Evolutionary conservation across 768 basidiomycete species (phyloP).

Genomic region (Melanogaster broomeanus): DNA sequence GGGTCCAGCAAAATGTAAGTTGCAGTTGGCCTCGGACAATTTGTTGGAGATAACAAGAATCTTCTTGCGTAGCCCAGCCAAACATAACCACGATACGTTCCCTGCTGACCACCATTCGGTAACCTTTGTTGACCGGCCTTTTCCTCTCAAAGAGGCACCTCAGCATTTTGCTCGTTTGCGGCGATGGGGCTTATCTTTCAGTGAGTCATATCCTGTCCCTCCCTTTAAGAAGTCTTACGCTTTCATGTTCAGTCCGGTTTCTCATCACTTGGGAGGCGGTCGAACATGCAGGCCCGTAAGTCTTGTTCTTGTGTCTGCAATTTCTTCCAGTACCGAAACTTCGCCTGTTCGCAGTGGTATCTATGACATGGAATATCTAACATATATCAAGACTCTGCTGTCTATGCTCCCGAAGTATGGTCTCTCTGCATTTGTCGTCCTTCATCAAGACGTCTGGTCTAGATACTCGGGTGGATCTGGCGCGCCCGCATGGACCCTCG

Average conservation of each 20-base stretch:
- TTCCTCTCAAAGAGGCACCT: constrained; percentile 85
- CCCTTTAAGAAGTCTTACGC: neutral
- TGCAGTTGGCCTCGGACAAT: constrained; percentile 21
- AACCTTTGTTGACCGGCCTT: constrained; percentile 89
- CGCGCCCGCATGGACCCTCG: constrained; percentile 95
- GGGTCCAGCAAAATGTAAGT: constrained; percentile 79
- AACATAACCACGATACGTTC: constrained; percentile 68
- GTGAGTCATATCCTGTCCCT: constrained; percentile 45
- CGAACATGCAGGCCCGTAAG: constrained; percentile 91
- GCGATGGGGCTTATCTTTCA: constrained; percentile 86
- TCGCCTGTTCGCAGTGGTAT: constrained; percentile 53
- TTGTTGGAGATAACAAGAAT: neutral
- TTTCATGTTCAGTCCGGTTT: constrained; percentile 66
- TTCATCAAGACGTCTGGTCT: constrained; percentile 98
- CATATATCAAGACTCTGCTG: constrained; percentile 72
- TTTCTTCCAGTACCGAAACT: neutral
- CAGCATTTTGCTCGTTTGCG: constrained; percentile 79
- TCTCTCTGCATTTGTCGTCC: constrained; percentile 68
- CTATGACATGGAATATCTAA: constrained; percentile 83
- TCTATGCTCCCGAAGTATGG: constrained; percentile 73
- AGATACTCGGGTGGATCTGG: constrained; percentile 94
- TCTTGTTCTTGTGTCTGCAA: constrained; percentile 17
- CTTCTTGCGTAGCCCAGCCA: constrained; percentile 53
- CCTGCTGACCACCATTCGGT: constrained; percentile 64
- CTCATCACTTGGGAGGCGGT: constrained; percentile 97